Base-by-base conservation (phyloP, 345 rosid genomes). In the Angophora floribunda region DNA sequence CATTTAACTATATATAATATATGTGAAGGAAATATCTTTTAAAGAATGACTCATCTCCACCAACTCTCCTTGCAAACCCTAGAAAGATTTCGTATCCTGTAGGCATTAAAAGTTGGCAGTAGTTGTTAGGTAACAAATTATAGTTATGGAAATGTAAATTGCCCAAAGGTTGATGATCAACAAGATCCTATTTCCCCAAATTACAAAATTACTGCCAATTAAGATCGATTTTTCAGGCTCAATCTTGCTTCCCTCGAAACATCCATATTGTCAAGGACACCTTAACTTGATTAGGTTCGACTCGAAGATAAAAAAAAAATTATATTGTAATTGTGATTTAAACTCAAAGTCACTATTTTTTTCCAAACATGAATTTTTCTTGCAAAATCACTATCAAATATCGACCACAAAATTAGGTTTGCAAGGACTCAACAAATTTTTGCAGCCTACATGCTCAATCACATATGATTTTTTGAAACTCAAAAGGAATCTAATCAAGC, bases 251-350 rank as follows among this genome's bases (percentile, higher is more conserved):
- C 78, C 44, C 21, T 2, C 7, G 19, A 65, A 15, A 65, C 44
- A 15, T 30, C 17, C 16, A 32, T 65, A 30, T 0, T 2, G 44
- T 65, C 78, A 7, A 30, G 21, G 78, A 65, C 22, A 65, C 41
- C 11, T 14, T 0, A 65, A 65, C 78, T 4, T 30, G 1, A 15
- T 7, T 7, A 30, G 21, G 44, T 65, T 30, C 44, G 0, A 14
- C 21, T 65, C 0, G 1, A 4, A 65, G 11, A 14, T 59, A 10
- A 11, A 11, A 5, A 7, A 5, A 26, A 59, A 11, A 5, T 5
- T 2, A 5, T 59, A 59, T 26, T 2, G 67, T 12, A 10, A 26
- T 59, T 26, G n/a, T 3, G 1, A 67, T 32, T 67, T 9, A 4
- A 15, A 32, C 45, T 32, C 9, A 12, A 67, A 67, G 45, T 8